These are phyloP conservation scores for Podospora didyma DNA, from an alignment of 495 filamentous ascomycete species.

Conservation along the genomic window DNA sequence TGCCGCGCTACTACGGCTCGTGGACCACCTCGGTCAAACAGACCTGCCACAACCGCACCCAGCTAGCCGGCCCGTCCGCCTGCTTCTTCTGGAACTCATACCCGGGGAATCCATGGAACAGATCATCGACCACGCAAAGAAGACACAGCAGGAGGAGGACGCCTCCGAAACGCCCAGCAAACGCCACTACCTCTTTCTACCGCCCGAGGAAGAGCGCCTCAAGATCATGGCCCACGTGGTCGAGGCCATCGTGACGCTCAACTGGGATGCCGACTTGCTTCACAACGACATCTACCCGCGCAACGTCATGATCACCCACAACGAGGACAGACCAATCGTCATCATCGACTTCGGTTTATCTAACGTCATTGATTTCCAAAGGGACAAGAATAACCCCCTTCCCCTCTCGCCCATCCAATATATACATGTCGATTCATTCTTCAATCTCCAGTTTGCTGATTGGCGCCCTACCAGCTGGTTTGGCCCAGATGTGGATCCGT, in stretches of 20 bases:
- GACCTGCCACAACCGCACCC: neutral
- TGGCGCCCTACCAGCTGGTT: neutral
- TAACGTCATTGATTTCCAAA: neutral
- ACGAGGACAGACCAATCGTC: neutral
- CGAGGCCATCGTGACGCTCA: neutral
- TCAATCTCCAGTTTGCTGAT: neutral
- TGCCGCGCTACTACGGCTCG: slow-evolving; percentile 3
- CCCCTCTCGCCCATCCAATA: neutral
- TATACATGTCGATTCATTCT: neutral
- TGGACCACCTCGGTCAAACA: neutral
- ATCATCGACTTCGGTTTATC: slow-evolving; percentile 3
- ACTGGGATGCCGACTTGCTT: neutral
- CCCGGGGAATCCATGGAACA: slow-evolving; percentile 1
- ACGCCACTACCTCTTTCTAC: neutral
- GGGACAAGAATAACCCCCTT: neutral
- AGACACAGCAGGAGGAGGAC: neutral
- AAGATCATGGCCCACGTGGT: neutral
- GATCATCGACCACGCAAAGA: neutral
- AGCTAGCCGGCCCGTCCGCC: neutral
- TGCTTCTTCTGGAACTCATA: slow-evolving; percentile 5
- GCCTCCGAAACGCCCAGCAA: no score
- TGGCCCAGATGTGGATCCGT: neutral
- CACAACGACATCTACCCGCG: slow-evolving; percentile 1
- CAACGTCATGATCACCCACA: slow-evolving; percentile 3
- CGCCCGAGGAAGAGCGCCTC: slow-evolving; percentile 1